Evolutionary conservation across 352 stramenopile genomes (phyloP), one percentile per base, ranked within the genome.

Genomic region (Phytophthora aleatoria): DNA sequence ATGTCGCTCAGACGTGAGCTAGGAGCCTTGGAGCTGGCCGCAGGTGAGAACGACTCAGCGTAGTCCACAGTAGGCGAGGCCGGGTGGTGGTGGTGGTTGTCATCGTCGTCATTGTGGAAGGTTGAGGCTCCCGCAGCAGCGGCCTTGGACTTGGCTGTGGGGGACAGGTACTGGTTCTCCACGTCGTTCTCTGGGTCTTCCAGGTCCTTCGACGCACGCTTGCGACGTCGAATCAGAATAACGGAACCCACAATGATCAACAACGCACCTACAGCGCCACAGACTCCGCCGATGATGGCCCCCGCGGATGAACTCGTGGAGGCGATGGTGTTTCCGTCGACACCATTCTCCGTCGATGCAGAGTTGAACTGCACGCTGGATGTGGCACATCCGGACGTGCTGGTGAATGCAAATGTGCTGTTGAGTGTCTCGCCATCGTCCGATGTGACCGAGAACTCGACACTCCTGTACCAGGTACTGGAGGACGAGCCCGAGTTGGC

Each of bases 301-400:
- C 50, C 72, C n/a, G 26, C 76, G 1, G 70, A 74, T 11, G 58
- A 68, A 38, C 59, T 63, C 11, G 55, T 57, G 9, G 57, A 50
- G 30, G 39, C 33, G 16, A 39, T 39, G 53, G 50, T 65, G 48
- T 44, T 73, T 56, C 64, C 61, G 27, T 81, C 69, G 16, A 81
- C 64, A 67, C 74, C 81, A 8, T 79, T 67, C 2, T 70, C 60
- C 4, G 85, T 89, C 5, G 75, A 87, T 3, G 76, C 73, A 16
- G 76, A 77, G 59, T 79, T 87, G 44, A 93, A 93, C 61, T 93
- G 85, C 28, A 88, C 77, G 24, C 69, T 68, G 24, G 81, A 91
- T 3, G 81, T 85, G 5, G 79, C 77, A 56, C 85, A 91, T 45
- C 80, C 79, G 2, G 76, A 79, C 4, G 54, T 71, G 35, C 68